Evolutionary conservation across 2,329 filamentous ascomycete species (phyloP), one percentile per base, ranked within the genome.

Genomic region (Epicoccum nigrum): DNA sequence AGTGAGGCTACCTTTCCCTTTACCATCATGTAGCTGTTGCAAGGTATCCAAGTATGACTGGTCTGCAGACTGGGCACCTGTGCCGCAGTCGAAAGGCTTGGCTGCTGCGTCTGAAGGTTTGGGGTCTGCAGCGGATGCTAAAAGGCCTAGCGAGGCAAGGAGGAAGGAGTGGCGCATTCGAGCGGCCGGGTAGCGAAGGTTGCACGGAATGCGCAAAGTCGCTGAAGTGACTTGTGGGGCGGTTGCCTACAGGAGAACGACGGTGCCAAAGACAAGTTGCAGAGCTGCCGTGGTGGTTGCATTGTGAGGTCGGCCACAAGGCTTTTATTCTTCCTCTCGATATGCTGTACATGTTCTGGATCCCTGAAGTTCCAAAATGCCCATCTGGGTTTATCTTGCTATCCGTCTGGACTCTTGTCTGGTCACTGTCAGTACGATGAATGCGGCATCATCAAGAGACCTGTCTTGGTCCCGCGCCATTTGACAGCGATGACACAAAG

Each of bases 1-100:
- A 34, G 67, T 63, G 7, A 64, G 57, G 39, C 67, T 64, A 28
- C 42, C 43, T 16, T 57, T 65, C 16, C 62, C 56, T 16, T 56
- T 51, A 34, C 60, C 63, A 54, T 74, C 33, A 4, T 52, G 69
- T 17, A 78, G 68, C 15, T 61, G 55, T 17, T 66, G 53, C 53
- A 77, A 63, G 12, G 72, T 72, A 12, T 69, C 45, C 37, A 77
- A 65, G 63, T 76, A 77, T 52, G 43, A 39, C 16, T 76, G 63
- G 4, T 67, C 58, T 5, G 72, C 70, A 27, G 72, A 75, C 46
- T 71, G 63, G 13, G 64, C 62, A 45, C 70, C 59, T 39, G 74
- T 75, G 48, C 73, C 74, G 61, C 77, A 79, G 62, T 77, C 74
- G 58, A 79, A 78, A 51, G 71, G 69, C 35, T 68, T 67, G 57